phyloP scores from a whole-genome alignment of 2,329 filamentous ascomycete genomes.

The Xylariales sp. region DNA sequence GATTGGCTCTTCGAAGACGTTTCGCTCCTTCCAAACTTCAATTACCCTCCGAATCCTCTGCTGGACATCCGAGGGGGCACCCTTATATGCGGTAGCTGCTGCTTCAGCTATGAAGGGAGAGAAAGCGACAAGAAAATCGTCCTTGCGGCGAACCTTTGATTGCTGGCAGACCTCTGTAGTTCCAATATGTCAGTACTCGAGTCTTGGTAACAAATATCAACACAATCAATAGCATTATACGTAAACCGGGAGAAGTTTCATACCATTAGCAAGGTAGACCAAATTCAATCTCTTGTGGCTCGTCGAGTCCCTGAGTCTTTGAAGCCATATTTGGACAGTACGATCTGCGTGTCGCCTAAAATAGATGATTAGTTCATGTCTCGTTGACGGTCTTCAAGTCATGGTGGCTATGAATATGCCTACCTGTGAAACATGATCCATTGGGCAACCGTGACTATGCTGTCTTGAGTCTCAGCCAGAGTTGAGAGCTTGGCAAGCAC shows the following conservation, averaged over 20 bases:
- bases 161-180: slow-evolving; percentile 85
- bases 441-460: slow-evolving; percentile 92
- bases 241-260: too few relatives aligned
- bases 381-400: too few relatives aligned
- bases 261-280: slow-evolving; percentile 93
- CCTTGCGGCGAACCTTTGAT: slow-evolving; percentile 85
- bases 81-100: slow-evolving; percentile 85
- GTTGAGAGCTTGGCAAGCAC: slow-evolving; percentile 92
- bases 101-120: slow-evolving; percentile 89
- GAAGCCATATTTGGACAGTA: slow-evolving; percentile 87
- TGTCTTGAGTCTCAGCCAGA: slow-evolving; percentile 95
- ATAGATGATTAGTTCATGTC: slow-evolving; percentile 8
- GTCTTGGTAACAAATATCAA: background rate
- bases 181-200: slow-evolving; percentile 14
- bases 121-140: slow-evolving; percentile 89
- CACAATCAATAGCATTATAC: too few relatives aligned
- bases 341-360: slow-evolving; percentile 82
- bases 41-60: slow-evolving; percentile 82
- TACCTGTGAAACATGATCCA: slow-evolving; percentile 99
- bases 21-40: slow-evolving; percentile 86
- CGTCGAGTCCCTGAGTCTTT: slow-evolving; percentile 81
- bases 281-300: slow-evolving; percentile 83
- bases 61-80: slow-evolving; percentile 79
- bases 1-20: slow-evolving; percentile 77
- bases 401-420: too few relatives aligned